Conservation (phyloP, 371 early-diverging fungal genomes). For the Synchytrium microbalum region DNA sequence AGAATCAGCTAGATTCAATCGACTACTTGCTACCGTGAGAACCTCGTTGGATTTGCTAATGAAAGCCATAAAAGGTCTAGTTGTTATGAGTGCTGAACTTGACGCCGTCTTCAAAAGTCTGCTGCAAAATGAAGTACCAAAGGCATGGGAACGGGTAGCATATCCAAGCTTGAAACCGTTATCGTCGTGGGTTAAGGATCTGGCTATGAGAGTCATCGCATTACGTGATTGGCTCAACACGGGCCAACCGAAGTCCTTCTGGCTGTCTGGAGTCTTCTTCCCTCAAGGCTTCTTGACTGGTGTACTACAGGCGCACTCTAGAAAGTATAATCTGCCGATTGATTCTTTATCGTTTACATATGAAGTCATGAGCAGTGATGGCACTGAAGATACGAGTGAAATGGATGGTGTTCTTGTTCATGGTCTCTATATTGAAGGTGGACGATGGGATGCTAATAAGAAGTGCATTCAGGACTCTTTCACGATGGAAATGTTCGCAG, state of each 20-base stretch:
- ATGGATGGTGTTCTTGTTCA: conserved; percentile 39
- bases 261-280: conserved; percentile 52
- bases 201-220: conserved; percentile 29
- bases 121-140: conserved; percentile 44
- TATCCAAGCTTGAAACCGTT: conserved; percentile 47
- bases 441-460: conserved; percentile 40
- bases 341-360: conserved; percentile 39
- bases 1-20: conserved; percentile 43
- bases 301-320: conserved; percentile 44
- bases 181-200: conserved; percentile 44
- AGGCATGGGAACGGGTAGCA: conserved; percentile 36
- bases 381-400: conserved; percentile 29
- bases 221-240: conserved; percentile 32
- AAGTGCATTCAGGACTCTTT: conserved; percentile 40
- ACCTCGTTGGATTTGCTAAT: conserved; percentile 31
- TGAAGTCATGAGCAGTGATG: conserved; percentile 33
- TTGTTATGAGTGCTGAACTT: conserved; percentile 46
- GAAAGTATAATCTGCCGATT: conserved; percentile 44
- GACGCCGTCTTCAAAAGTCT: conserved; percentile 43
- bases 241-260: conserved; percentile 45
- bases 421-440: conserved; percentile 46
- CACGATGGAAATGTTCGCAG: conserved; percentile 52
- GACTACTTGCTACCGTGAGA: conserved; percentile 29
- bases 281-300: conserved; percentile 53
- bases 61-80: conserved; percentile 46